Evolutionary conservation across 2,329 filamentous ascomycete species (phyloP).

Genomic region (Alternaria rosae): DNA sequence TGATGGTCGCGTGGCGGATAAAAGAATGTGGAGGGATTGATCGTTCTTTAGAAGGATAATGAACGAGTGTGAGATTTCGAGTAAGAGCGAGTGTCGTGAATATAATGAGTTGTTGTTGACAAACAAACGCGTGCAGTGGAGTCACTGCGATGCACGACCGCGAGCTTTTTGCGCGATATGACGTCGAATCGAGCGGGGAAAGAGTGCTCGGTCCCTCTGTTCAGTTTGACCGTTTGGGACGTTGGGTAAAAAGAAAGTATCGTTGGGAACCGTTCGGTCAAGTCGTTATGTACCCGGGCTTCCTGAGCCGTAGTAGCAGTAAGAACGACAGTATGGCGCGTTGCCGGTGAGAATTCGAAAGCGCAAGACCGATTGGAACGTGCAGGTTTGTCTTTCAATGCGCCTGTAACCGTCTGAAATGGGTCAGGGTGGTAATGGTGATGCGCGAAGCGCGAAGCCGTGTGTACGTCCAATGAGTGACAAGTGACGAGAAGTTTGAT

Average conservation of each 20-base stretch:
- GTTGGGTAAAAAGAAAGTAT: not conserved
- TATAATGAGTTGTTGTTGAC: constrained; percentile 12
- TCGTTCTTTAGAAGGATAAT: not conserved
- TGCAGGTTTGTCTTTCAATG: not conserved
- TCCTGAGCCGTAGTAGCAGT: not conserved
- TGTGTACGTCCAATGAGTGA: constrained; percentile 12
- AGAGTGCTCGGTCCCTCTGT: constrained; percentile 1
- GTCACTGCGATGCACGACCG: not conserved
- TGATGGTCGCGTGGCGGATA: not conserved
- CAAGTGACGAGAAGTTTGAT: constrained; percentile 2
- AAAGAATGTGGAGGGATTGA: not conserved
- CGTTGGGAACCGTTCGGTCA: not conserved
- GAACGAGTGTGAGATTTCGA: not conserved
- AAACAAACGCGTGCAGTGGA: constrained; percentile 13
- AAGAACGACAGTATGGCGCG: not conserved
- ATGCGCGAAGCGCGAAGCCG: constrained; percentile 5
- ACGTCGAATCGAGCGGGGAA: not conserved
- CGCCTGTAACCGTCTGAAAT: constrained; percentile 17
- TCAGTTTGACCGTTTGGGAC: not conserved
- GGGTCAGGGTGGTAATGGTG: constrained; percentile 7
- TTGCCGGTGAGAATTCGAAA: not conserved
- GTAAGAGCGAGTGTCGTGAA: constrained; percentile 1
- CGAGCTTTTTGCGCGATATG: not conserved
- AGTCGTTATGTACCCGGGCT: not conserved
- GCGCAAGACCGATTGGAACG: constrained; percentile 1